These are phyloP conservation scores for Coemansia sp. DNA, from an alignment of 192 early-diverging fungal species.

Conservation along the genomic window DNA sequence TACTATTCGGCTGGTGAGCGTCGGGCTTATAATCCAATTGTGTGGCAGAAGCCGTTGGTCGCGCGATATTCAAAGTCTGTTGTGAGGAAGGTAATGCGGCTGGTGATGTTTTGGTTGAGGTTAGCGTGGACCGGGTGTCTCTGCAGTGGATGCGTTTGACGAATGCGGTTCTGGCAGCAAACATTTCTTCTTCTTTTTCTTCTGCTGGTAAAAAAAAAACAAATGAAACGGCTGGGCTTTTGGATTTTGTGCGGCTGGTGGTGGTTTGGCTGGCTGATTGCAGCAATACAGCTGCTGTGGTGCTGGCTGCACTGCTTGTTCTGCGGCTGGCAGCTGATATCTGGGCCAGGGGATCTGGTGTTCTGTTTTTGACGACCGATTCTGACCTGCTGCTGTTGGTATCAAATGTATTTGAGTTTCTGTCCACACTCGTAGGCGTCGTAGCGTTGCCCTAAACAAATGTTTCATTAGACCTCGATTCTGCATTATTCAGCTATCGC, in stretches of 20 bases:
- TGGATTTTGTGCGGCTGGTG: not conserved
- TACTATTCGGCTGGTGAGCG: slow-evolving; percentile 16
- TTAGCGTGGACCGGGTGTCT: slow-evolving; percentile 8
- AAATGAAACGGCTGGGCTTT: not conserved
- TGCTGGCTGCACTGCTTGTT: not conserved
- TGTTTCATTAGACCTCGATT: not conserved
- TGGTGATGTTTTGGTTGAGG: not conserved
- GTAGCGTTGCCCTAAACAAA: not conserved
- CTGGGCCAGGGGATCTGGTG: not conserved
- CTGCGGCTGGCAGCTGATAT: not conserved
- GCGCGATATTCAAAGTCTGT: not conserved
- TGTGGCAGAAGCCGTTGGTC: slow-evolving; percentile 10
- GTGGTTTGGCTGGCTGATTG: not conserved
- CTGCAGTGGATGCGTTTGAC: slow-evolving; percentile 13
- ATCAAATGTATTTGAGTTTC: too few species aligned
- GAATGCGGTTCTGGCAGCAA: not conserved
- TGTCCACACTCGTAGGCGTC: too few species aligned
- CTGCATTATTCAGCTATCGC: not conserved
- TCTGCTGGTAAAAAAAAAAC: not conserved
- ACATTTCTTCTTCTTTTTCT: not conserved
- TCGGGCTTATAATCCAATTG: slow-evolving; percentile 11
- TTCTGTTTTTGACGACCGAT: not conserved
- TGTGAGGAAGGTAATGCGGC: not conserved
- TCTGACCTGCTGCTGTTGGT: not conserved
- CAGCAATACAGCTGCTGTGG: not conserved